Conservation (phyloP, 1,284 basidiomycete species). For the Earliella scabrosa region DNA sequence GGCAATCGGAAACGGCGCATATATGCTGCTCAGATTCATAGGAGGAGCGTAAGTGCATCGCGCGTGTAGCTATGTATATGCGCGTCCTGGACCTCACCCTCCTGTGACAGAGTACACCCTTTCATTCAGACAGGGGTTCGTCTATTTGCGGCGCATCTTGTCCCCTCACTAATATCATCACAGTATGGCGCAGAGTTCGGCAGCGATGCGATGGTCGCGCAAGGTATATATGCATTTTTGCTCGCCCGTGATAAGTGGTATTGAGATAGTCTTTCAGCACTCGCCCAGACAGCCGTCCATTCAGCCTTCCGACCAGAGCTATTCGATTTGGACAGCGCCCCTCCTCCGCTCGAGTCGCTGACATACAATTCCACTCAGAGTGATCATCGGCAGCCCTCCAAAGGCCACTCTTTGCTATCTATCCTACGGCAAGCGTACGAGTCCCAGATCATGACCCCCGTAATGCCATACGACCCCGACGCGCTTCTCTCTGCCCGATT, state of each 20-base stretch:
- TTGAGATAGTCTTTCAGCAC: conserved; percentile 35
- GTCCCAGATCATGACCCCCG: conserved; percentile 52
- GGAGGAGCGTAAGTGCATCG: conserved; percentile 53
- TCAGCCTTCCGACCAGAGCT: conserved; percentile 37
- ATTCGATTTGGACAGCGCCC: conserved; percentile 32
- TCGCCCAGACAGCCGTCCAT: conserved; percentile 61
- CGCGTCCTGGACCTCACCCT: not conserved
- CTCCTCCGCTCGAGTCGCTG: conserved; percentile 1
- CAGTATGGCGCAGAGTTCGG: conserved; percentile 67
- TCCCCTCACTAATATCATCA: too few species aligned
- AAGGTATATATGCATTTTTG: conserved; percentile 38
- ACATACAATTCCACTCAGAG: not conserved
- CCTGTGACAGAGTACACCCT: conserved; percentile 57
- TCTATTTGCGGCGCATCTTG: conserved; percentile 8
- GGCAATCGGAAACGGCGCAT: conserved; percentile 49
- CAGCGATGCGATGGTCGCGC: conserved; percentile 56
- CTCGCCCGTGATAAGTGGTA: not conserved
- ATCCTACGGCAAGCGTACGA: conserved; percentile 59
- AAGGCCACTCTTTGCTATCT: conserved; percentile 47
- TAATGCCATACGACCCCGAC: conserved; percentile 56
- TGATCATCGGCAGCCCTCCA: conserved; percentile 24
- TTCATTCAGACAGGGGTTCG: conserved; percentile 68
- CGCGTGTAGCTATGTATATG: not conserved
- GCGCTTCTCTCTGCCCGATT: conserved; percentile 43
- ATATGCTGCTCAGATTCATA: conserved; percentile 61